Conservation (phyloP, 768 basidiomycete species). For the Amanita muscaria region DNA sequence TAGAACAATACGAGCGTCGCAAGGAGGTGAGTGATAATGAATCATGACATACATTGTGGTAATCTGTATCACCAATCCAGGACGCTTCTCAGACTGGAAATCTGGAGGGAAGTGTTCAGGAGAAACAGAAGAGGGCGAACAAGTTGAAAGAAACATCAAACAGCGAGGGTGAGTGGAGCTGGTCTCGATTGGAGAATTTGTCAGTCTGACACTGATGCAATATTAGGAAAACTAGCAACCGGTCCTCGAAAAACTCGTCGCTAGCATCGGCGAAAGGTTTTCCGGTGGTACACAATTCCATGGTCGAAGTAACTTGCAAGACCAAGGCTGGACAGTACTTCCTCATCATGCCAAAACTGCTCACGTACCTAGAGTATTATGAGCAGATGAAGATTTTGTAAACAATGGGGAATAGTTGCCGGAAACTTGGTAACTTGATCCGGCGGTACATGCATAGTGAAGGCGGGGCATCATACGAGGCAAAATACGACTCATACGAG, state of each 20-base stretch:
- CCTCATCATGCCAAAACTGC: slow-evolving; percentile 95
- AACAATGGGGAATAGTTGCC: slow-evolving; percentile 94
- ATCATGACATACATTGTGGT: too few species aligned
- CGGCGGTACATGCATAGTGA: slow-evolving; percentile 37
- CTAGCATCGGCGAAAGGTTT: slow-evolving; percentile 78
- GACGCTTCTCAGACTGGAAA: slow-evolving; percentile 69
- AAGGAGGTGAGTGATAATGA: slow-evolving; percentile 60
- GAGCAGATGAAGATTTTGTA: slow-evolving; percentile 87
- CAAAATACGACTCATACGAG: too few species aligned
- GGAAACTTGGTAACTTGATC: slow-evolving; percentile 50
- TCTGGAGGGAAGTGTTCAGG: slow-evolving; percentile 43
- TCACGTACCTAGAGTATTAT: slow-evolving; percentile 84
- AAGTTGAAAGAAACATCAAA: slow-evolving; percentile 53
- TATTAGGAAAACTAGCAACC: slow-evolving; percentile 91
- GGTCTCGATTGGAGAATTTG: background rate
- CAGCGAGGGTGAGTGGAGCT: slow-evolving; percentile 41
- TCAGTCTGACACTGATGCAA: too few species aligned
- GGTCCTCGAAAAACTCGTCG: slow-evolving; percentile 64
- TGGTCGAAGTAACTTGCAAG: slow-evolving; percentile 92
- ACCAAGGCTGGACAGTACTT: slow-evolving; percentile 93
- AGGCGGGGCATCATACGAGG: too few species aligned
- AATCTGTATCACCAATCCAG: too few species aligned
- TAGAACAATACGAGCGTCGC: slow-evolving; percentile 75
- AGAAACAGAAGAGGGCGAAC: slow-evolving; percentile 39
- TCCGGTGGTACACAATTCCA: slow-evolving; percentile 89